Conservation (phyloP, 192 early-diverging fungal genomes). For the Backusella tuberculispora region DNA sequence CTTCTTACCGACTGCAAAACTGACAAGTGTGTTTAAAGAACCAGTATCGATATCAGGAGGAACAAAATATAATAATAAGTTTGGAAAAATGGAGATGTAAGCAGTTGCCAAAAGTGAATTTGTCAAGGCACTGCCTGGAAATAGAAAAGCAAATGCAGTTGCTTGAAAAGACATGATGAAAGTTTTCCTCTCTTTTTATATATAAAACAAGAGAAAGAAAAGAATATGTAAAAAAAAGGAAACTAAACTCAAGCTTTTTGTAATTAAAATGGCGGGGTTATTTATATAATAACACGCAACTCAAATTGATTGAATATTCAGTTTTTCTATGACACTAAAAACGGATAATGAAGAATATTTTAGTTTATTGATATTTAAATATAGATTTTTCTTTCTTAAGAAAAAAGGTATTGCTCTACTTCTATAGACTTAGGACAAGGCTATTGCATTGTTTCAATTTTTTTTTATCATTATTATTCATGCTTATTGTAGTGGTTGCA, state of each 20-base stretch:
- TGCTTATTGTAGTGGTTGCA: too few relatives aligned
- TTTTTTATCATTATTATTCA: too few relatives aligned
- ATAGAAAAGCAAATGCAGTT: constrained; percentile 55
- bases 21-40: constrained; percentile 74
- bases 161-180: constrained; percentile 35
- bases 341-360: too few relatives aligned
- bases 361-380: too few relatives aligned
- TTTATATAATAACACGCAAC: not conserved
- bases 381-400: too few relatives aligned
- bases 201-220: not conserved
- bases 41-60: constrained; percentile 66
- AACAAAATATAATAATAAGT: constrained; percentile 78
- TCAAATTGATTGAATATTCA: not conserved
- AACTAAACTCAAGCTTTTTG: not conserved
- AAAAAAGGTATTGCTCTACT: too few relatives aligned
- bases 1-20: constrained; percentile 77
- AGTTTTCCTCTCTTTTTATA: too few relatives aligned
- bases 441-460: too few relatives aligned
- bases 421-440: too few relatives aligned
- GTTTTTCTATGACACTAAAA: too few relatives aligned
- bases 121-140: constrained; percentile 59
- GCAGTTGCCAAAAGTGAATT: constrained; percentile 74
- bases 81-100: constrained; percentile 84
- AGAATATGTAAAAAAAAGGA: too few relatives aligned
- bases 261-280: not conserved